Evolutionary conservation across 2,329 filamentous ascomycete species (phyloP), one percentile per base, ranked within the genome.

Genomic region (Xylariaceae sp.): DNA sequence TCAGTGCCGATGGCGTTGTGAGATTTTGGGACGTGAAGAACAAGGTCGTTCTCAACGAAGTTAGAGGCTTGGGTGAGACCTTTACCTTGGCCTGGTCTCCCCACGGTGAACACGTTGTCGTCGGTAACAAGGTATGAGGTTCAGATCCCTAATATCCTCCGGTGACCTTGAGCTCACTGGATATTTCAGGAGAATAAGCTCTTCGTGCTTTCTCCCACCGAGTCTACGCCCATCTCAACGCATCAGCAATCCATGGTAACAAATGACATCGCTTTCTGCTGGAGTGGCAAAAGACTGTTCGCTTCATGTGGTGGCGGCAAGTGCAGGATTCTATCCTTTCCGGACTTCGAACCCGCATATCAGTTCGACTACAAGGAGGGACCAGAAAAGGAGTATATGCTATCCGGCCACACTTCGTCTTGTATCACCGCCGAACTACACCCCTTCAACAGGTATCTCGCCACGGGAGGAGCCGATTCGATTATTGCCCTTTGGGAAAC

Each of bases 21-120:
- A 85, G 88, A 70, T 85, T 93, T 66, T 93, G 89, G 89, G 89
- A 93, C 69, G 88, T 92, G 10, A 80, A 89, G 67, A 88, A 82
- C 60, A 90, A 89, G 70, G 80, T 82, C 1, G 86, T 86, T 66
- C 80, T 88, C 63, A 88, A 88, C 55, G 87, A 90, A 71, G 80
- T 90, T 45, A 86, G 83, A 65, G 82, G 81, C 3, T 77, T 87
- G 51, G 87, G 85, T 6, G 83, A 85, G 64, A 84, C 88, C 2
- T 86, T 89, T 66, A 88, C 86, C 9, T 76, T 93, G 59, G 85
- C 83, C 0, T 93, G 89, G 89, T 82, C 82, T 37, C 89, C 89
- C 0, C 83, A 88, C 66, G 89, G 89, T 1, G 79, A 82, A 57
- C 83, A 82, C 50, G 75, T 93, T 51, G 76, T 92, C 3, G 88